Evolutionary conservation across 164 flowering plant species (phyloP).

Genomic region (Vitis rotundifolia): DNA sequence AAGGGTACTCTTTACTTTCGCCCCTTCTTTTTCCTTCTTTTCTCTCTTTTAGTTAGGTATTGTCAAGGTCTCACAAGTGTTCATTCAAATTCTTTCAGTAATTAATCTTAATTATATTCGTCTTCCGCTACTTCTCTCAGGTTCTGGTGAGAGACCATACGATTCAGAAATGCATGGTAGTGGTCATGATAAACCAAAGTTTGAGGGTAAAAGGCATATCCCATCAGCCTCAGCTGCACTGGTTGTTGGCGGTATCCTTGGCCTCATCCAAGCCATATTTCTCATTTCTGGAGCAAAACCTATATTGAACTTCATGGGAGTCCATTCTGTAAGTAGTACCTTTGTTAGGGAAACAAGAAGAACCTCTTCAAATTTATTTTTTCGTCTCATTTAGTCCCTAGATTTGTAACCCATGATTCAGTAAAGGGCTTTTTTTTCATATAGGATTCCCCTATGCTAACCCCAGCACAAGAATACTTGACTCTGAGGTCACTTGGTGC

Average conservation of each 20-base stretch:
- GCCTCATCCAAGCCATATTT: conserved; percentile 49
- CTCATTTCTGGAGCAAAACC: conserved; percentile 56
- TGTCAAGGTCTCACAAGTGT: not conserved
- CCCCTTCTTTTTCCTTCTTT: too few relatives aligned
- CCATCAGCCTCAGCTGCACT: conserved; percentile 64
- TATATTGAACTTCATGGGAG: conserved; percentile 51
- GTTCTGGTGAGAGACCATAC: conserved; percentile 12
- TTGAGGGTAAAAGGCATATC: conserved; percentile 28
- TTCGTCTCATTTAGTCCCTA: not conserved
- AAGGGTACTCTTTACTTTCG: conserved; percentile 15
- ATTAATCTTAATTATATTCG: not conserved
- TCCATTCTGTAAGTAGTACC: conserved; percentile 36
- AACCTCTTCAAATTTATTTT: not conserved
- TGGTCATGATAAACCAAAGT: conserved; percentile 19
- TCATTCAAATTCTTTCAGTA: not conserved
- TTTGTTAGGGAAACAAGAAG: not conserved
- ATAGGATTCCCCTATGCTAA: conserved; percentile 33
- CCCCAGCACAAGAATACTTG: conserved; percentile 29
- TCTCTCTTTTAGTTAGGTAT: not conserved
- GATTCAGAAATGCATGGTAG: conserved; percentile 11
- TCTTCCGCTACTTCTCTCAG: conserved; percentile 21
- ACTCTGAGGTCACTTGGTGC: conserved; percentile 63
- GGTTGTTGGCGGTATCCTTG: conserved; percentile 48
- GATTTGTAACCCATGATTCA: not conserved
- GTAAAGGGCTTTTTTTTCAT: not conserved